Evolutionary conservation across 1,284 basidiomycete genomes (phyloP).

Genomic region (Ustilago sp.): DNA sequence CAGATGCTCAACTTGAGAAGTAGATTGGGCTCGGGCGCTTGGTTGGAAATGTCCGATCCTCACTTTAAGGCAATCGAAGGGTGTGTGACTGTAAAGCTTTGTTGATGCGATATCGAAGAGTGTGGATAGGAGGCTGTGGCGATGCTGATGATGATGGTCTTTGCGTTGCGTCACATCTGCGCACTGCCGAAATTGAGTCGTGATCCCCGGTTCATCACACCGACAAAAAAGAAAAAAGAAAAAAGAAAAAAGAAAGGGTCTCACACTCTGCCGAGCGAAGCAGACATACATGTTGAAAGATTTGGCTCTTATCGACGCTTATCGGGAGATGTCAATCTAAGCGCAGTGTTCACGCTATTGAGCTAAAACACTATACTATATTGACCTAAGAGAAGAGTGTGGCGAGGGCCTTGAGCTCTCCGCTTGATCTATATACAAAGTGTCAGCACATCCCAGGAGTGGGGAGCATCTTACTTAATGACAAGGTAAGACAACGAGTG

Average conservation of each 20-base stretch:
- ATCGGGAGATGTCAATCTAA: too few relatives aligned
- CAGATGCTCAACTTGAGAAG: not conserved
- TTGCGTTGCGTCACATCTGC: conserved; percentile 3
- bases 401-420: too few relatives aligned
- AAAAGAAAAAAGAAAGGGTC: conserved; percentile 3
- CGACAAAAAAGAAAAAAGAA: too few relatives aligned
- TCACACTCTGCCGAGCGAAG: conserved; percentile 1
- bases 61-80: not conserved
- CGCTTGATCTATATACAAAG: too few relatives aligned
- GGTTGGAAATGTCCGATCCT: too few relatives aligned
- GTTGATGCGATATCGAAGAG: not conserved
- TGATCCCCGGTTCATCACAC: conserved; percentile 15
- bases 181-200: not conserved
- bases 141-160: not conserved
- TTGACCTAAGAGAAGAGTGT: too few relatives aligned
- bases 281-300: not conserved
- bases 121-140: not conserved
- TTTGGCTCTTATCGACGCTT: too few relatives aligned
- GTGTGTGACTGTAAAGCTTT: not conserved
- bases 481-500: too few relatives aligned
- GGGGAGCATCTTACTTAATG: too few relatives aligned
- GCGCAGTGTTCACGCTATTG: too few relatives aligned
- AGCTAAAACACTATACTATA: too few relatives aligned
- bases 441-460: too few relatives aligned
- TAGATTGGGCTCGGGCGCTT: not conserved